Conservation (phyloP, 345 rosid genomes). For the Salix suchowensis region DNA sequence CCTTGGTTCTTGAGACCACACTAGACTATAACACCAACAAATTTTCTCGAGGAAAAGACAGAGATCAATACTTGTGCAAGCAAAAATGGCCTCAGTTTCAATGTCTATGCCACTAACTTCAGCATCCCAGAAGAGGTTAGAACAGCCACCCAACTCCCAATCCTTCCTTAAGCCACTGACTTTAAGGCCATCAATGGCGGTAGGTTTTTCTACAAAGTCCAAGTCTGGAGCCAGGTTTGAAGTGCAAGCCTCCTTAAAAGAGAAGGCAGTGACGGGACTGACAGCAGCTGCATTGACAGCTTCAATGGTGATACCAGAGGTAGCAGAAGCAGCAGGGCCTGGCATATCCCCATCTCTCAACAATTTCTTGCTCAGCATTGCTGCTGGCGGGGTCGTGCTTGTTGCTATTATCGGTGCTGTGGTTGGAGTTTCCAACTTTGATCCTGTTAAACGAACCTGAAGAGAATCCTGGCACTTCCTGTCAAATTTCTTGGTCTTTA, state of each 20-base stretch:
- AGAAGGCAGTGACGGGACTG: conserved; percentile 17
- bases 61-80: not conserved
- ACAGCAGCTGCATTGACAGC: conserved; percentile 22
- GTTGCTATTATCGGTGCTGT: conserved; percentile 30
- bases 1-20: too few relatives aligned
- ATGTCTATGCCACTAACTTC: conserved; percentile 9
- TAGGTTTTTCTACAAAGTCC: not conserved
- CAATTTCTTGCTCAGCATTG: conserved; percentile 47
- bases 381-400: conserved; percentile 37
- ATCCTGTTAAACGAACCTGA: conserved; percentile 39
- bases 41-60: not conserved
- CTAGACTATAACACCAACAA: not conserved
- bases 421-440: conserved; percentile 38
- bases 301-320: conserved; percentile 22
- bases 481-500: conserved; percentile 2
- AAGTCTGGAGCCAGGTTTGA: not conserved
- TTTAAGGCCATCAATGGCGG: not conserved
- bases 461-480: not conserved
- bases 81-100: conserved; percentile 10
- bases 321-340: conserved; percentile 24
- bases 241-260: conserved; percentile 16
- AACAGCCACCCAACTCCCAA: not conserved
- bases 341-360: conserved; percentile 33
- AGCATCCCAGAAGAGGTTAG: not conserved
- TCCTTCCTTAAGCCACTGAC: conserved; percentile 5